Evolutionary conservation across 106 monocot species (phyloP), one percentile per base, ranked within the genome.

Genomic region (Dendrobium chrysotoxum): DNA sequence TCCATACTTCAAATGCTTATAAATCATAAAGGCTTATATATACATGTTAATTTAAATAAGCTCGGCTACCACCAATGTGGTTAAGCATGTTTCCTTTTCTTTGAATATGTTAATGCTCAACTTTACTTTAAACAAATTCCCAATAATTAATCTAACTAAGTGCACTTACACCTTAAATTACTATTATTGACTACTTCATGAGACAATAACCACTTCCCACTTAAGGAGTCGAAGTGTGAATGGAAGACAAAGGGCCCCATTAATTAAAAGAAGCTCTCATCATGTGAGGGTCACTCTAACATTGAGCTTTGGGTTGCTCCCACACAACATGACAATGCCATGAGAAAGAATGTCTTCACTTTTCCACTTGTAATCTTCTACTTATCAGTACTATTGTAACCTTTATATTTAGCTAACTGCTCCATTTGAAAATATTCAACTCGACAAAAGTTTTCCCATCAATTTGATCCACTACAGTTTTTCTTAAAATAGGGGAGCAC

Each of bases 271-370:
- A 71, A 31, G 71, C 71, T 35, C 71, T 31, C 15, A 30, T 71
- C 71, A 71, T 71, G 71, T 71, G 71, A 71, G 71, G 30, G 71
- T 71, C 71, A 71, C 71, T 71, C 31, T 28, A 35, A 30, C 28
- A 65, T 23, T 65, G 21, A 71, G 28, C 30, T 35, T 71, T 71
- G 71, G 71, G 71, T 31, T 71, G 71, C 31, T 35, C 71, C 71
- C 71, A 30, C 31, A 71, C 31, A 71, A 35, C 16, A 71, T 30
- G 71, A 35, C 71, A 71, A 71, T 71, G 71, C 71, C 71, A 30
- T 71, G 64, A 71, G 71, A 35, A 71, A 71, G 31, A 71, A 71
- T 71, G 64, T 35, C 30, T 15, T 71, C 71, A 71, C 13, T 35
- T 28, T 71, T 65, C 64, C 64, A 26, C 64, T 21, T 65, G 6